A percentile compares a stretch with the other conserved stretches of the same genome.
phyloP scores from a whole-genome alignment of 2,329 filamentous ascomycete genomes.

The Trichoderma asperellum region DNA sequence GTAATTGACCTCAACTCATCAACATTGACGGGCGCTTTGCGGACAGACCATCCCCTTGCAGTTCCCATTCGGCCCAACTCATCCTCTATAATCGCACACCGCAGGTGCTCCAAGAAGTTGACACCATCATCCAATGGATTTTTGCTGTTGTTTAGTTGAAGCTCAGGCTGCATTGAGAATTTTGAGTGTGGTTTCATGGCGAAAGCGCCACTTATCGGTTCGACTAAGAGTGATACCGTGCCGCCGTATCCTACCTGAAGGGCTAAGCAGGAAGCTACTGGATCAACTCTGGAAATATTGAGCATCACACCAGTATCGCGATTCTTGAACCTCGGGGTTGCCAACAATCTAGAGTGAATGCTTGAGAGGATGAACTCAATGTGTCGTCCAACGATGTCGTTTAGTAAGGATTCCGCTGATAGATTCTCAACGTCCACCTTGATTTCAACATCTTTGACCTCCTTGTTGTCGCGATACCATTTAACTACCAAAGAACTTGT shows the following conservation, averaged over 20 bases:
- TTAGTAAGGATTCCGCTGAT: constrained; percentile 74
- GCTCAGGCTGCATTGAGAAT: constrained; percentile 62
- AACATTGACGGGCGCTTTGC: constrained; percentile 52
- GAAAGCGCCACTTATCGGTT: constrained; percentile 78
- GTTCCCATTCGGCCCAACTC: constrained; percentile 63
- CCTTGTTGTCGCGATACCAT: constrained; percentile 85
- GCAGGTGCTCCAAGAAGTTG: constrained; percentile 61
- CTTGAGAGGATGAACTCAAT: constrained; percentile 70
- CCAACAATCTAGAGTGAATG: constrained; percentile 63
- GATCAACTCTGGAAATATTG: constrained; percentile 61
- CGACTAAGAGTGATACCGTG: constrained; percentile 66
- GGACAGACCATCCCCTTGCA: constrained; percentile 65
- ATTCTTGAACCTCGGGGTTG: constrained; percentile 63
- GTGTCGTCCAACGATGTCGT: constrained; percentile 75
- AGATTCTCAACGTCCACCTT: constrained; percentile 67
- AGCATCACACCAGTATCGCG: constrained; percentile 63
- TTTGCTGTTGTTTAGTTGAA: constrained; percentile 63
- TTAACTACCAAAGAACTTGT: constrained; percentile 65
- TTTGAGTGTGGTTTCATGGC: constrained; percentile 68
- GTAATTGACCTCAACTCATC: constrained; percentile 64
- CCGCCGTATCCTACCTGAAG: constrained; percentile 71
- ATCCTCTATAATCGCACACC: constrained; percentile 64
- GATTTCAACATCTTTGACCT: constrained; percentile 71
- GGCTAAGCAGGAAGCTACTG: constrained; percentile 67
- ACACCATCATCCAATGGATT: constrained; percentile 63